A percentile compares a stretch with the other conserved stretches of the same genome.
Conservation (phyloP, 2,329 filamentous ascomycete species). For the Aspergillus fischeri region DNA sequence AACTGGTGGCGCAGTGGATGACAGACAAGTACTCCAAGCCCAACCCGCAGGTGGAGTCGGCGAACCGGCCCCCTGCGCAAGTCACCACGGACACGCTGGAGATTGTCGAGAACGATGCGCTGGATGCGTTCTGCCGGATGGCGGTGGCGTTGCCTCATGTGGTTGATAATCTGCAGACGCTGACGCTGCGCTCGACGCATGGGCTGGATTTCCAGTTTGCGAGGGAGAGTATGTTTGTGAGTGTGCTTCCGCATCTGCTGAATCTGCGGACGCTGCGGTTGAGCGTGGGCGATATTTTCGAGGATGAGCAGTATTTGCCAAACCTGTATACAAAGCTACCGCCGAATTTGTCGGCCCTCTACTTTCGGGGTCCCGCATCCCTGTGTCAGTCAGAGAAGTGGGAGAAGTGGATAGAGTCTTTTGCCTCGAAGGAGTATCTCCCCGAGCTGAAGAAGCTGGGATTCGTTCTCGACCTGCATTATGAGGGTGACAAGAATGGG, state of each 20-base stretch:
- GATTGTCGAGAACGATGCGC: neutral
- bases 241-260: neutral
- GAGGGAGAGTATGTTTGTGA: neutral
- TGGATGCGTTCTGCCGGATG: neutral
- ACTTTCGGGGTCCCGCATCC: neutral
- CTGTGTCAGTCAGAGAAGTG: neutral
- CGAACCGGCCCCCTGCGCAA: neutral
- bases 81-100: neutral
- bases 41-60: neutral
- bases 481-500: neutral
- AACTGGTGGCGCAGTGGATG: neutral
- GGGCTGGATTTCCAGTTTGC: neutral
- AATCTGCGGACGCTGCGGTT: neutral
- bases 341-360: neutral
- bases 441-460: neutral
- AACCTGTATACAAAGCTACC: neutral
- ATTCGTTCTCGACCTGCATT: neutral
- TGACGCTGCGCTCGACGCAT: neutral
- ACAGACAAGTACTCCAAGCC: neutral
- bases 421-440: neutral
- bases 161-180: neutral
- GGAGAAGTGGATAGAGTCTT: neutral
- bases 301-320: neutral
- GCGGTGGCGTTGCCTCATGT: neutral
- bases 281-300: neutral